Percentiles rank a stretch among this genome's conserved stretches.
Evolutionary conservation across 306 rosid genomes (phyloP).

Genomic region (Begonia loranthoides): DNA sequence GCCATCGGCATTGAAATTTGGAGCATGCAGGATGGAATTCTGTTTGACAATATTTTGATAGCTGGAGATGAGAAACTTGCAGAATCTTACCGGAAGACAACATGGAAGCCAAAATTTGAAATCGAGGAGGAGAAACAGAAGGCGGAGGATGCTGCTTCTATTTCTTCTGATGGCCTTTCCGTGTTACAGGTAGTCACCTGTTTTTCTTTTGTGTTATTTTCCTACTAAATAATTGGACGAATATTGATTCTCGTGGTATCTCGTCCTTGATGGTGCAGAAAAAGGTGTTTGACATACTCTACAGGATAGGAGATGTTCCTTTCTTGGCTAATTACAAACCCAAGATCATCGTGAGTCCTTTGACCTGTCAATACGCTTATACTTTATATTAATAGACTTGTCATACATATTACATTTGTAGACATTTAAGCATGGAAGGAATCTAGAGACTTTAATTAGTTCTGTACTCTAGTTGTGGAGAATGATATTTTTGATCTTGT

Average conservation of each 20-base stretch:
- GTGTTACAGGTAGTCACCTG: slow-evolving; percentile 38
- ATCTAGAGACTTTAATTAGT: too few relatives aligned
- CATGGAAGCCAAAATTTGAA: slow-evolving; percentile 83
- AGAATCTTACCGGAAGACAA: slow-evolving; percentile 44
- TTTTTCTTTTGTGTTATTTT: background rate
- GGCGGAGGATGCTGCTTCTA: slow-evolving; percentile 48
- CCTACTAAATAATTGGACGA: background rate
- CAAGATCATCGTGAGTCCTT: slow-evolving; percentile 39
- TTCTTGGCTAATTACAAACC: slow-evolving; percentile 50
- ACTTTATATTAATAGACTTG: too few relatives aligned
- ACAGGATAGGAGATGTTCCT: slow-evolving; percentile 69
- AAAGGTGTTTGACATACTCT: slow-evolving; percentile 64
- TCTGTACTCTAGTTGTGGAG: too few relatives aligned
- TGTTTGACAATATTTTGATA: slow-evolving; percentile 80
- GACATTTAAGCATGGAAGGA: too few relatives aligned
- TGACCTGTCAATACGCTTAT: too few relatives aligned
- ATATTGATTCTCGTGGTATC: background rate
- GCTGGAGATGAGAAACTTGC: slow-evolving; percentile 63
- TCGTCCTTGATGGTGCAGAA: slow-evolving; percentile 32
- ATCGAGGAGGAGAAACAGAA: slow-evolving; percentile 69
- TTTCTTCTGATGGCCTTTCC: slow-evolving; percentile 48
- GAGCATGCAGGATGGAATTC: slow-evolving; percentile 94
- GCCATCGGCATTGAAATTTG: slow-evolving; percentile 95
- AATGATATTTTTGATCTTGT: background rate
- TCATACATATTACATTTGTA: too few relatives aligned